Evolutionary conservation across 2,329 filamentous ascomycete genomes (phyloP).

Genomic region (Paraphoma sp.): DNA sequence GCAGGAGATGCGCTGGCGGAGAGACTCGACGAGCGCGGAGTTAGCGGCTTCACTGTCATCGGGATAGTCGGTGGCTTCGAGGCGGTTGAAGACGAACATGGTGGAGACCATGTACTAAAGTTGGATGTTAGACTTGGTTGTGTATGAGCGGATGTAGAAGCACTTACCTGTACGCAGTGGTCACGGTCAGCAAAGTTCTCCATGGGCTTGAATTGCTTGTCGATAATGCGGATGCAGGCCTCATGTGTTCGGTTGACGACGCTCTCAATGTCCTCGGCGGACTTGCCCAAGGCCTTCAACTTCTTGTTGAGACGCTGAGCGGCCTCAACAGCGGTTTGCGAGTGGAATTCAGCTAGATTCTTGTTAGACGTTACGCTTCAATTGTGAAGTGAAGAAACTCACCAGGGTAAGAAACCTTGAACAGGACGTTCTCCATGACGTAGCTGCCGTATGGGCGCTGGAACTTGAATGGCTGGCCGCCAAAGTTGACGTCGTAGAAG

Average conservation of each 20-base stretch:
- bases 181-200: conserved; percentile 99
- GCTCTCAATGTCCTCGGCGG: conserved; percentile 85
- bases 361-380: background rate
- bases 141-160: background rate
- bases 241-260: conserved; percentile 97
- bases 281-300: conserved; percentile 85
- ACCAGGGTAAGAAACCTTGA: conserved; percentile 99
- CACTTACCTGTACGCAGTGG: conserved; percentile 85
- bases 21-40: conserved; percentile 85
- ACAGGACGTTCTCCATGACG: conserved; percentile 99
- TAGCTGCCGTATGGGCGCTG: conserved; percentile 97
- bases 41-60: conserved; percentile 93
- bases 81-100: conserved; percentile 94
- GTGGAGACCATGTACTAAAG: conserved; percentile 88
- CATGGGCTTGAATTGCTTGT: conserved; percentile 99
- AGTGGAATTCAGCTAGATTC: conserved; percentile 86
- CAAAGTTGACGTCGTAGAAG: conserved; percentile 98
- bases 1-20: conserved; percentile 92
- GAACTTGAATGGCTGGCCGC: conserved; percentile 89
- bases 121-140: conserved; percentile 24
- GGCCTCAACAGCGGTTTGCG: conserved; percentile 95
- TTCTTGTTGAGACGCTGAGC: conserved; percentile 86
- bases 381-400: conserved; percentile 40
- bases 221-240: conserved; percentile 97
- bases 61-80: conserved; percentile 91